A percentile compares a stretch with the other conserved stretches of the same genome.
Evolutionary conservation across 2,329 filamentous ascomycete species (phyloP).

Genomic region (Lecanoromycetidae sp.): DNA sequence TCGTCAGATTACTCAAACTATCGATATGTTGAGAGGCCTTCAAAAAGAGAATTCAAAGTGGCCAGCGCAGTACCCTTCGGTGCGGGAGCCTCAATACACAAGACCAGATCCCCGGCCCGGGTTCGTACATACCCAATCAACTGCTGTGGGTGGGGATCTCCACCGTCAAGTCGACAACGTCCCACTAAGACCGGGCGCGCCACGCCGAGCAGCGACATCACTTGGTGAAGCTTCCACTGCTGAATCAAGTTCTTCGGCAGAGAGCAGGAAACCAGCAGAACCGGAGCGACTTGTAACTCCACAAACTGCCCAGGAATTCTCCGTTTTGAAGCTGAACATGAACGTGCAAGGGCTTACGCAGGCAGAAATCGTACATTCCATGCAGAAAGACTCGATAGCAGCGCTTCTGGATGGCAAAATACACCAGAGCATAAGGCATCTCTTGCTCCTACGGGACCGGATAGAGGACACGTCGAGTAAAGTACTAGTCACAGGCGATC

Average conservation of each 20-base stretch:
- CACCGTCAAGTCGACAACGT: constrained; percentile 27
- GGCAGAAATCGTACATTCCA: constrained; percentile 79
- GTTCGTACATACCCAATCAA: constrained; percentile 52
- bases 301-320: constrained; percentile 91
- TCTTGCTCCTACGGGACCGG: constrained; percentile 73
- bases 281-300: constrained; percentile 73
- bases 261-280: constrained; percentile 39
- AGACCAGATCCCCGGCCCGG: constrained; percentile 47
- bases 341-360: constrained; percentile 81
- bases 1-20: constrained; percentile 72
- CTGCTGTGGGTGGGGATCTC: constrained; percentile 35
- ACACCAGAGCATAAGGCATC: constrained; percentile 80
- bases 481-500: constrained; percentile 84
- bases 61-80: constrained; percentile 90
- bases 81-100: constrained; percentile 34
- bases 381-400: constrained; percentile 85
- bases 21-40: constrained; percentile 70
- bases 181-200: constrained; percentile 37
- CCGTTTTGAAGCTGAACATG: constrained; percentile 83
- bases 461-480: constrained; percentile 98
- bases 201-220: constrained; percentile 62
- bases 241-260: constrained; percentile 63
- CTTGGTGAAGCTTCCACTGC: constrained; percentile 47
- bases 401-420: constrained; percentile 89
- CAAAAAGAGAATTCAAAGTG: constrained; percentile 83